Evolutionary conservation across 2,329 filamentous ascomycete species (phyloP).

Genomic region (Phialocephala subalpina): DNA sequence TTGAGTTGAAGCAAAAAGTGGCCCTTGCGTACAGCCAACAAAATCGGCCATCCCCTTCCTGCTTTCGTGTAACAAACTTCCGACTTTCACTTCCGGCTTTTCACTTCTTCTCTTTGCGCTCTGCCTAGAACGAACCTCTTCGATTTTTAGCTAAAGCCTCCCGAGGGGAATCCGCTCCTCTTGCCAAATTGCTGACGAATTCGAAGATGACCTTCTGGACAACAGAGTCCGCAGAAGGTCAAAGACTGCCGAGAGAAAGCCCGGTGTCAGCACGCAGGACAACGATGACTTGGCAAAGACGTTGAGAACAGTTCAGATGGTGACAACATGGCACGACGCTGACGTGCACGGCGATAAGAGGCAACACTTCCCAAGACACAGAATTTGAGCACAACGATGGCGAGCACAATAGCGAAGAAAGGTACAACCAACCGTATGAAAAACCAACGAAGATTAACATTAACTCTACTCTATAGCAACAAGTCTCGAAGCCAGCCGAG

Average conservation of each 20-base stretch:
- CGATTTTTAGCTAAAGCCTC: conserved; percentile 23
- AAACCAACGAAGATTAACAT: too few relatives aligned
- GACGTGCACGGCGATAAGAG: conserved; percentile 27
- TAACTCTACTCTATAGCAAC: too few relatives aligned
- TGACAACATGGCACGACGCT: conserved; percentile 24
- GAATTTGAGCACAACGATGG: conserved; percentile 19
- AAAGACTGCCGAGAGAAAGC: conserved; percentile 24
- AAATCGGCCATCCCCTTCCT: too few relatives aligned
- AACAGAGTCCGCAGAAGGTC: conserved; percentile 18
- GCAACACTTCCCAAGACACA: conserved; percentile 26
- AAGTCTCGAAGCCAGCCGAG: too few relatives aligned
- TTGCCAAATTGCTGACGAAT: conserved; percentile 30
- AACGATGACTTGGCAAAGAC: conserved; percentile 30
- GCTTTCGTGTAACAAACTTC: too few relatives aligned
- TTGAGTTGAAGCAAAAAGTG: too few relatives aligned
- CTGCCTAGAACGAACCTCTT: conserved; percentile 24
- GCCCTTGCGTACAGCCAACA: too few relatives aligned
- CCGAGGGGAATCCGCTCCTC: conserved; percentile 16
- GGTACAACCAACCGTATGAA: too few relatives aligned
- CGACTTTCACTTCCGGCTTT: too few relatives aligned
- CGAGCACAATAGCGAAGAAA: conserved; percentile 22
- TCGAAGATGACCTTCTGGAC: conserved; percentile 33
- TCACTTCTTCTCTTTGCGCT: too few relatives aligned
- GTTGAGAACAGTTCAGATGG: conserved; percentile 28
- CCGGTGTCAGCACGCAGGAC: conserved; percentile 27